Evolutionary conservation across 2,329 filamentous ascomycete genomes (phyloP).

Genomic region (Shiraia bambusicola): DNA sequence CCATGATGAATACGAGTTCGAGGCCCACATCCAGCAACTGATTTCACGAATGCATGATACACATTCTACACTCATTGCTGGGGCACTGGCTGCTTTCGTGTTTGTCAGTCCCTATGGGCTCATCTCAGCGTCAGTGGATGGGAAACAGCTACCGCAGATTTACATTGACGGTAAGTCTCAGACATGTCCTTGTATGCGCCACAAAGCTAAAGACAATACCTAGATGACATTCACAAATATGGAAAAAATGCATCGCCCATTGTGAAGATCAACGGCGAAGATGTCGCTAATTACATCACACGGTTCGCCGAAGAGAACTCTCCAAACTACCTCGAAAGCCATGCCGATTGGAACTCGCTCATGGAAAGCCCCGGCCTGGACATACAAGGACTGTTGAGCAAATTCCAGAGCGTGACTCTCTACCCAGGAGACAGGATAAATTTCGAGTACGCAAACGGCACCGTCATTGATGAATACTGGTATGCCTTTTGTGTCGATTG

Average conservation of each 20-base stretch:
- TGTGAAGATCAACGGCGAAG: slow-evolving; percentile 27
- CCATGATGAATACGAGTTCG: slow-evolving; percentile 44
- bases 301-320: slow-evolving; percentile 31
- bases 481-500: slow-evolving; percentile 25
- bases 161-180: slow-evolving; percentile 37
- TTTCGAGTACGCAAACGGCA: slow-evolving; percentile 31
- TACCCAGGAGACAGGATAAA: slow-evolving; percentile 37
- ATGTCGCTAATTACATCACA: slow-evolving; percentile 23
- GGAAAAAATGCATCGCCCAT: slow-evolving; percentile 26
- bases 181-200: slow-evolving; percentile 20
- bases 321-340: slow-evolving; percentile 40
- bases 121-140: slow-evolving; percentile 25
- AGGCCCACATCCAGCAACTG: slow-evolving; percentile 40
- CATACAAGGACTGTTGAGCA: slow-evolving; percentile 17
- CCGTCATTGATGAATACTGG: slow-evolving; percentile 17
- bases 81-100: slow-evolving; percentile 30
- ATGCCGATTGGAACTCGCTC: slow-evolving; percentile 48
- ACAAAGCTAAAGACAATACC: too few relatives aligned
- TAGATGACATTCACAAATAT: too few relatives aligned
- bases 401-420: slow-evolving; percentile 29
- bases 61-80: slow-evolving; percentile 30
- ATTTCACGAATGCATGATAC: slow-evolving; percentile 35
- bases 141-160: slow-evolving; percentile 28
- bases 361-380: slow-evolving; percentile 20
- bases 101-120: slow-evolving; percentile 29